phyloP scores from a whole-genome alignment of 352 stramenopile genomes.

The Phytophthora tentaculata region DNA sequence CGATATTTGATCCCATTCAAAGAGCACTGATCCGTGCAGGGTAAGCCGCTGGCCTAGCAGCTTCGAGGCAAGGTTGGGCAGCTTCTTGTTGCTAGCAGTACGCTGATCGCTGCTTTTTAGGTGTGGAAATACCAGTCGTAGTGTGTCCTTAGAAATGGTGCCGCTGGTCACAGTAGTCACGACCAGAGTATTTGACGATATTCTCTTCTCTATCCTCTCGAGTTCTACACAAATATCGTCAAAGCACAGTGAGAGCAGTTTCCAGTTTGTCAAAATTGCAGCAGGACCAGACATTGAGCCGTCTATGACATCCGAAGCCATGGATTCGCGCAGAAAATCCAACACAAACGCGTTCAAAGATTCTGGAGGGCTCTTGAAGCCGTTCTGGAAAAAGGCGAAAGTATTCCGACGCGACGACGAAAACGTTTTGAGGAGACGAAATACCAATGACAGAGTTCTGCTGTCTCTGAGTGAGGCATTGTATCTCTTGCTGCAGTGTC shows the following conservation, averaged over 20 bases:
- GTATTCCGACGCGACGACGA: background rate
- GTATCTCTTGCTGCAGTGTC: constrained; percentile 1
- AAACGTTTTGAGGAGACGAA: background rate
- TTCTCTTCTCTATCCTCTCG: background rate
- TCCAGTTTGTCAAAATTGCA: background rate
- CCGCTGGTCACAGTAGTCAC: constrained; percentile 4
- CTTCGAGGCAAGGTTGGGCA: background rate
- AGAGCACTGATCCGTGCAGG: constrained; percentile 5
- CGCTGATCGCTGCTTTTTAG: background rate
- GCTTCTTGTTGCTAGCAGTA: background rate
- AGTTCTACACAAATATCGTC: background rate
- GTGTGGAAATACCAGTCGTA: constrained; percentile 7
- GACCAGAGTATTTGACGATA: background rate
- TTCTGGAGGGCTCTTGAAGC: background rate
- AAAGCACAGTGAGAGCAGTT: constrained; percentile 1
- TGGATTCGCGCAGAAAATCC: background rate
- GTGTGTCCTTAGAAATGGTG: constrained; percentile 11
- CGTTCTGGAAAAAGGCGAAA: background rate
- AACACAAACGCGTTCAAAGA: background rate
- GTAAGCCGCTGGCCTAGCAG: background rate
- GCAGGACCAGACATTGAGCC: background rate
- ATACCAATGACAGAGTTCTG: background rate
- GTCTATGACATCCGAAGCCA: background rate
- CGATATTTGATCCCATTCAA: constrained; percentile 2
- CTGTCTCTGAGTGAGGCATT: background rate